phyloP scores from a whole-genome alignment of 306 rosid genomes.

The Casuarina equisetifolia region DNA sequence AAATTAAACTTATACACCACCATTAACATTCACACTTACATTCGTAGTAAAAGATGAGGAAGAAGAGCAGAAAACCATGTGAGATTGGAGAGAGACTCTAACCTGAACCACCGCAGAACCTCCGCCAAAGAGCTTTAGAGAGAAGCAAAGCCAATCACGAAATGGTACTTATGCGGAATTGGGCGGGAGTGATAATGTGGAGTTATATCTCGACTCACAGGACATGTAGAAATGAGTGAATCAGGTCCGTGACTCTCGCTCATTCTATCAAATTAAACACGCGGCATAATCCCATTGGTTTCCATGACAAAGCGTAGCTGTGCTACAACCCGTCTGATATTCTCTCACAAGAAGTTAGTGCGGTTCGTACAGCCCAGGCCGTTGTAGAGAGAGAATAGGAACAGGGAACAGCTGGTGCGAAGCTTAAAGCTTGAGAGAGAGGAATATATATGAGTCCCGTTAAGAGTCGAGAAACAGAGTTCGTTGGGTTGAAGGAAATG shows the following conservation, averaged over 20 bases:
- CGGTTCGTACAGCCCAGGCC: neutral
- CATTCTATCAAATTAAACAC: neutral
- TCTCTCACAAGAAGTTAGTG: neutral
- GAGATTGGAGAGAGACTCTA: neutral
- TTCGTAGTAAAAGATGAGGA: neutral
- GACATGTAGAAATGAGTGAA: neutral
- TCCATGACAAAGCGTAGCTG: neutral
- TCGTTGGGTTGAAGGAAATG: slow-evolving; percentile 13
- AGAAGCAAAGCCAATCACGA: neutral
- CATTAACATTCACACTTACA: neutral
- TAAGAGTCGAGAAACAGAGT: slow-evolving; percentile 14
- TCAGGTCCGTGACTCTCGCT: neutral
- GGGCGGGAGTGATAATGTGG: neutral
- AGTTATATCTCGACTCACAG: neutral
- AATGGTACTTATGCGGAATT: neutral
- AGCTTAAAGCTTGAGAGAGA: neutral
- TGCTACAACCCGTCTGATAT: neutral
- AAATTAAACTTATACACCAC: neutral
- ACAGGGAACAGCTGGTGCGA: neutral
- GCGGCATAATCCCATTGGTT: neutral
- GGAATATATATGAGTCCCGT: neutral
- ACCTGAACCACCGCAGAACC: neutral
- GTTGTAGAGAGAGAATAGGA: neutral
- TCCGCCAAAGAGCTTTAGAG: neutral
- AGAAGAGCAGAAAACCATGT: neutral